Evolutionary conservation across 495 filamentous ascomycete species (phyloP).

Genomic region (Penicillium cinerascens): DNA sequence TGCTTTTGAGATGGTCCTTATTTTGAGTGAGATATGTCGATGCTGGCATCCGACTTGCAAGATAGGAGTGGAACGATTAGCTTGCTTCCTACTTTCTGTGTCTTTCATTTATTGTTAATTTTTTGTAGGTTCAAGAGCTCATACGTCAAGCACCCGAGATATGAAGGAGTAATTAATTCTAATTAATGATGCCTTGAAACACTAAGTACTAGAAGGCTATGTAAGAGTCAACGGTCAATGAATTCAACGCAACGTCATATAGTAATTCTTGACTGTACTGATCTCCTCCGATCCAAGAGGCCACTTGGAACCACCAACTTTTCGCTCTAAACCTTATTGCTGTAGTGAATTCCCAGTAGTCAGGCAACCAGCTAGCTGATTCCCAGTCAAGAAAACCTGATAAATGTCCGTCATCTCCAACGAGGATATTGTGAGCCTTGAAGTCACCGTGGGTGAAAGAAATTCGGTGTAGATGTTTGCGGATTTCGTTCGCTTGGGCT

Average conservation of each 20-base stretch:
- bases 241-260: constrained; percentile 23
- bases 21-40: no score
- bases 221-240: constrained; percentile 28
- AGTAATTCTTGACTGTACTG: constrained; percentile 19
- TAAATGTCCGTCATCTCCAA: constrained; percentile 38
- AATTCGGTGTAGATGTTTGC: constrained; percentile 13
- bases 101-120: no score
- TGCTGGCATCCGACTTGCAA: no score
- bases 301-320: constrained; percentile 29
- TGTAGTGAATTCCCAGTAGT: constrained; percentile 53
- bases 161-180: no score
- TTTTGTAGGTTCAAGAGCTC: no score
- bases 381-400: constrained; percentile 54
- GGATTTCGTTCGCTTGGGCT: constrained; percentile 14
- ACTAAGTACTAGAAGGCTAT: constrained; percentile 12
- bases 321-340: constrained; percentile 22
- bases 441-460: constrained; percentile 51
- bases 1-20: no score
- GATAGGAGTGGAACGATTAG: no score
- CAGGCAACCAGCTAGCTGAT: constrained; percentile 48
- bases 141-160: no score
- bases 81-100: no score
- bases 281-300: constrained; percentile 24
- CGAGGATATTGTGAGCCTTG: constrained; percentile 46
- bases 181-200: no score